phyloP scores from a whole-genome alignment of 2,329 filamentous ascomycete genomes.

The Aspergillus awamori region DNA sequence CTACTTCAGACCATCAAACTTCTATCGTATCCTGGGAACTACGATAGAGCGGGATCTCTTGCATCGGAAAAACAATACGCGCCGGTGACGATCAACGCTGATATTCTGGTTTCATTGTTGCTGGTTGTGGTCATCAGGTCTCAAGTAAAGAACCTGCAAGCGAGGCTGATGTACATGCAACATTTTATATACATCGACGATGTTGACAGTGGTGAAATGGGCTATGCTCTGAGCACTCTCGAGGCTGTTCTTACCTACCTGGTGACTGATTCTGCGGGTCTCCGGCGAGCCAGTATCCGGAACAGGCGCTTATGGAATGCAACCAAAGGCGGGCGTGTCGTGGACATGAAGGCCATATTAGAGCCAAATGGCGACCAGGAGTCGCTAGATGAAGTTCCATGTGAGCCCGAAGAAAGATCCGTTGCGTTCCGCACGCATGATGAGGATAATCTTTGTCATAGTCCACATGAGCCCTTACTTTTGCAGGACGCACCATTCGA shows the following conservation, averaged over 20 bases:
- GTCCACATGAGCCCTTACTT: conserved; percentile 25
- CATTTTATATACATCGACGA: conserved; percentile 98
- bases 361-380: conserved; percentile 65
- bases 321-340: conserved; percentile 73
- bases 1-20: conserved; percentile 80
- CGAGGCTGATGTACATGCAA: conserved; percentile 89
- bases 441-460: conserved; percentile 31
- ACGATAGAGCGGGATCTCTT: conserved; percentile 43
- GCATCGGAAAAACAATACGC: conserved; percentile 57
- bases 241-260: conserved; percentile 93
- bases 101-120: conserved; percentile 87
- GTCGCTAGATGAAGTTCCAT: conserved; percentile 34
- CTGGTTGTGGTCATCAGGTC: conserved; percentile 91
- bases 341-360: conserved; percentile 75
- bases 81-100: conserved; percentile 74
- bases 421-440: conserved; percentile 41
- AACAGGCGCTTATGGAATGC: conserved; percentile 91
- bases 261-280: conserved; percentile 74
- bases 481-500: conserved; percentile 27
- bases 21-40: conserved; percentile 67
- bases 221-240: conserved; percentile 93
- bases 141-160: conserved; percentile 83
- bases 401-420: conserved; percentile 43
- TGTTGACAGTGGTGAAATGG: conserved; percentile 93
- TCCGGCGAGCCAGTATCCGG: conserved; percentile 80